Conservation (phyloP, 1,284 basidiomycete genomes). For the Schizopora paradoxa region DNA sequence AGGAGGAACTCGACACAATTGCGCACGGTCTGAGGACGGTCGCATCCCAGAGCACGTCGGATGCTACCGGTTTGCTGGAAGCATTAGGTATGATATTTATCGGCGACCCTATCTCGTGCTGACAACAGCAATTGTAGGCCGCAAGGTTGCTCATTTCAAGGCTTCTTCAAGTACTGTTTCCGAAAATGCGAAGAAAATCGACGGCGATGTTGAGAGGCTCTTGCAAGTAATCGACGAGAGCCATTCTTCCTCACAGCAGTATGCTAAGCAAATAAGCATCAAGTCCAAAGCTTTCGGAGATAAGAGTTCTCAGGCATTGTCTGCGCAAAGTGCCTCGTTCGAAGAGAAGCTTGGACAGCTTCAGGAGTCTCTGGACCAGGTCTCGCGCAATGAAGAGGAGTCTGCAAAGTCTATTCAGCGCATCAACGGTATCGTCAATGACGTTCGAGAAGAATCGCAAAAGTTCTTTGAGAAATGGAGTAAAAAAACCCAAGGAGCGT, state of each 20-base stretch:
- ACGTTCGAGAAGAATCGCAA: conserved; percentile 50
- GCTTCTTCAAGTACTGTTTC: too few species aligned
- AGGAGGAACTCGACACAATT: conserved; percentile 64
- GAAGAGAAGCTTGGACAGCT: conserved; percentile 56
- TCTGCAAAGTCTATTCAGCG: conserved; percentile 13
- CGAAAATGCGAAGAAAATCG: too few species aligned
- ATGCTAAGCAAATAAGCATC: too few species aligned
- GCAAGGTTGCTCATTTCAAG: too few species aligned
- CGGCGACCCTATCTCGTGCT: too few species aligned
- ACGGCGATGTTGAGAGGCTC: too few species aligned
- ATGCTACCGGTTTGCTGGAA: conserved; percentile 73
- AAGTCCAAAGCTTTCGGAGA: too few species aligned
- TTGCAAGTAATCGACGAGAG: too few species aligned
- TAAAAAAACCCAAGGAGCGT: conserved; percentile 13
- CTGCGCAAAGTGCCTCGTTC: conserved; percentile 49
- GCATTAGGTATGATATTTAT: too few species aligned
- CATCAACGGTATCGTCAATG: conserved; percentile 42
- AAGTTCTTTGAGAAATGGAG: conserved; percentile 41
- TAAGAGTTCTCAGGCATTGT: conserved; percentile 46
- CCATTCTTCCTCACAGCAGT: too few species aligned
- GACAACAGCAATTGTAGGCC: too few species aligned
- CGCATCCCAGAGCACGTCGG: conserved; percentile 62
- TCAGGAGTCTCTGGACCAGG: too few species aligned
- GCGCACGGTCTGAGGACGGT: conserved; percentile 66
- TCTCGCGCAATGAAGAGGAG: conserved; percentile 17